Percentiles rank a stretch among this genome's conserved stretches.
Evolutionary conservation across 768 basidiomycete species (phyloP).

Genomic region (Rhodotorula kratochvilovae): DNA sequence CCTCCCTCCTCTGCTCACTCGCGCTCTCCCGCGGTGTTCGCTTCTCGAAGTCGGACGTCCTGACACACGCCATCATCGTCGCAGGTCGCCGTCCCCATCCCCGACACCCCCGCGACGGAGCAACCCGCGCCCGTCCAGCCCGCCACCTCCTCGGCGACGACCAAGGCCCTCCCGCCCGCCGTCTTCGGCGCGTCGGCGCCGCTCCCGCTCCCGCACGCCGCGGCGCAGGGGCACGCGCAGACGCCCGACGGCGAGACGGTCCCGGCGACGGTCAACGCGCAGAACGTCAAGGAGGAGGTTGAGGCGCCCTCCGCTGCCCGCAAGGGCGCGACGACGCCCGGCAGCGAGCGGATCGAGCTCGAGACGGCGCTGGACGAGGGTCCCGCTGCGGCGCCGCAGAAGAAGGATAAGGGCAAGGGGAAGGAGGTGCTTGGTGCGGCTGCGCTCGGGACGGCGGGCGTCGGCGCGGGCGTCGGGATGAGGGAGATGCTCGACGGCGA

Average conservation of each 20-base stretch:
- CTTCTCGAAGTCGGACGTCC: no score
- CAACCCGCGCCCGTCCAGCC: no score
- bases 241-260: neutral
- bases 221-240: neutral
- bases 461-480: neutral
- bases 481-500: slow-evolving; percentile 1
- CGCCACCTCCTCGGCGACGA: neutral
- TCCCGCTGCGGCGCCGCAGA: neutral
- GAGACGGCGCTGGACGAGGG: neutral
- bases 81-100: neutral
- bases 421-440: slow-evolving; percentile 14
- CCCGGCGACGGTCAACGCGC: slow-evolving; percentile 8
- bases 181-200: neutral
- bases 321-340: neutral
- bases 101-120: neutral
- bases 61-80: no score
- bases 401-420: slow-evolving; percentile 18
- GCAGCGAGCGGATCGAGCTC: neutral
- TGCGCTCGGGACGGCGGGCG: slow-evolving; percentile 9
- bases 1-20: neutral
- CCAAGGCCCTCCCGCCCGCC: slow-evolving; percentile 5
- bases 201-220: neutral
- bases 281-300: neutral
- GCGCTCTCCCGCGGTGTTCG: no score
- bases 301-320: neutral